A percentile compares a stretch with the other conserved stretches of the same genome.
Evolutionary conservation across 805 yeast species (phyloP).

Genomic region (Candida patagonica): DNA sequence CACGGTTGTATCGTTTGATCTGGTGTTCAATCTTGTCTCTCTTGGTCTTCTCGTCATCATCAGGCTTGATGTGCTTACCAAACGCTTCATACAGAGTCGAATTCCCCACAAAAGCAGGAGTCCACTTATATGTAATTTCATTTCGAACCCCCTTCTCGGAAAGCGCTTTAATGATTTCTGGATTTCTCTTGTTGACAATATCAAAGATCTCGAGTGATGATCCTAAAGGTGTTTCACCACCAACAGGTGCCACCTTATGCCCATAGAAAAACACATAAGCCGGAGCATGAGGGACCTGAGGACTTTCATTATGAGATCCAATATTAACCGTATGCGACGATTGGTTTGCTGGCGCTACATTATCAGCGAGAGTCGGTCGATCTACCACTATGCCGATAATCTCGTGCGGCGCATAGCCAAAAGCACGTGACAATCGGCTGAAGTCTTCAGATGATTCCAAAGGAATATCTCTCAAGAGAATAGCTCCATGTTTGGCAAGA

Average conservation of each 20-base stretch:
- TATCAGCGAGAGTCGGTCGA: slow-evolving; percentile 10
- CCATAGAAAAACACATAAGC: slow-evolving; percentile 7
- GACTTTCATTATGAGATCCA: slow-evolving; percentile 5
- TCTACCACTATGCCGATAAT: slow-evolving; percentile 9
- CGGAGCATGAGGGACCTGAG: slow-evolving; percentile 11
- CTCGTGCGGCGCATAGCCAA: slow-evolving; percentile 11
- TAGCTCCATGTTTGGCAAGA: slow-evolving; percentile 8
- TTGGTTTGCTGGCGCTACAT: slow-evolving; percentile 10
- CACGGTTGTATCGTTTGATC: slow-evolving; percentile 8
- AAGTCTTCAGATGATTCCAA: slow-evolving; percentile 7
- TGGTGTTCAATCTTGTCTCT: slow-evolving; percentile 7
- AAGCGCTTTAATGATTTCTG: slow-evolving; percentile 6
- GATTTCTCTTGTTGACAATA: background rate
- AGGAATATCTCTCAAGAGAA: slow-evolving; percentile 7
- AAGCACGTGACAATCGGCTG: slow-evolving; percentile 5
- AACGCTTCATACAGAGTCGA: slow-evolving; percentile 8
- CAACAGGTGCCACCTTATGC: slow-evolving; percentile 7
- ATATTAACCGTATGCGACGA: slow-evolving; percentile 4
- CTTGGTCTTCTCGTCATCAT: slow-evolving; percentile 7
- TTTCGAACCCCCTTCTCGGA: slow-evolving; percentile 6
- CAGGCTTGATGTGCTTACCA: slow-evolving; percentile 9
- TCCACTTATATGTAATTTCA: slow-evolving; percentile 1
- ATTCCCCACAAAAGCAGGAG: slow-evolving; percentile 5
- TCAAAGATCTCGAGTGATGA: slow-evolving; percentile 7
- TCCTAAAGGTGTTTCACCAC: slow-evolving; percentile 8